phyloP scores from a whole-genome alignment of 2,329 filamentous ascomycete species.

The Cladosporium sp. region DNA sequence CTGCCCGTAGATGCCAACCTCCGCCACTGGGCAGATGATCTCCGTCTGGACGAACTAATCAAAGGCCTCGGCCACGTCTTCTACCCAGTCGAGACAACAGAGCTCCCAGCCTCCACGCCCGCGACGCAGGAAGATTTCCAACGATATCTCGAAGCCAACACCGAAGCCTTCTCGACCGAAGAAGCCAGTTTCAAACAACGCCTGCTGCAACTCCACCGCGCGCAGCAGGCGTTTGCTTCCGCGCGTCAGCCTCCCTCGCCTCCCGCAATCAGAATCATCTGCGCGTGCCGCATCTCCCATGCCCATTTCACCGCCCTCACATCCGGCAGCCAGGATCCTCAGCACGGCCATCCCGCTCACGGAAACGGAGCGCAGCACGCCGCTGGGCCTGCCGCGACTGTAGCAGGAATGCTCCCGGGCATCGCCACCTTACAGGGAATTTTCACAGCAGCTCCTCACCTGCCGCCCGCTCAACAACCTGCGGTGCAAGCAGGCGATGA shows the following conservation, averaged over 20 bases:
- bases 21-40: conserved; percentile 32
- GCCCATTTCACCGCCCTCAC: conserved; percentile 33
- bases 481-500: conserved; percentile 28
- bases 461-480: conserved; percentile 5
- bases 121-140: conserved; percentile 11
- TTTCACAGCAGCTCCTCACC: not conserved
- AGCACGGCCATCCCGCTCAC: not conserved
- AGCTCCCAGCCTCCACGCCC: conserved; percentile 6
- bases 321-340: not conserved
- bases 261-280: conserved; percentile 31
- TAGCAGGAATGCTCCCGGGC: not conserved
- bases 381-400: not conserved
- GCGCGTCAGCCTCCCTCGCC: conserved; percentile 9
- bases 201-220: conserved; percentile 6
- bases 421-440: conserved; percentile 8
- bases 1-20: conserved; percentile 31
- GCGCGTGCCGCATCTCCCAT: conserved; percentile 32
- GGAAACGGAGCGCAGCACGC: not conserved
- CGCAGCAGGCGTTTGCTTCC: conserved; percentile 4
- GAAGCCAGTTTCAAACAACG: conserved; percentile 10
- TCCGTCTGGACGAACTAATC: conserved; percentile 32
- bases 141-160: conserved; percentile 10
- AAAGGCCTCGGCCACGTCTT: conserved; percentile 32
- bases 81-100: conserved; percentile 20
- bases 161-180: conserved; percentile 3